Percentiles rank a stretch among this genome's conserved stretches.
Evolutionary conservation across 2,329 filamentous ascomycete species (phyloP).

Genomic region (Colletotrichum shisoi): DNA sequence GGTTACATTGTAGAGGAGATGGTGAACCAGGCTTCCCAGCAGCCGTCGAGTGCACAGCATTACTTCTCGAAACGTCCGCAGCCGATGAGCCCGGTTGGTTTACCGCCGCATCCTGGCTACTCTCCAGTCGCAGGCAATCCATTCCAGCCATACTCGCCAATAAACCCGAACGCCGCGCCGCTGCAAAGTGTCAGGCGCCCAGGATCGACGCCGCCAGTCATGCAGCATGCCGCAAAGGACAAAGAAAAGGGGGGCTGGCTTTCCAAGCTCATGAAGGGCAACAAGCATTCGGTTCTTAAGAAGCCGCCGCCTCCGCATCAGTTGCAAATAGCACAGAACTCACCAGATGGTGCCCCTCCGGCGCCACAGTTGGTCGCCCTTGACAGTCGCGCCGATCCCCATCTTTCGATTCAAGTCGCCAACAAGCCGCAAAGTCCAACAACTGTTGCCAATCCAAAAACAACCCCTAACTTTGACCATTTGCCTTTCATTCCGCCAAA

Average conservation of each 20-base stretch:
- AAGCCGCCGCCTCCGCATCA: conserved; percentile 21
- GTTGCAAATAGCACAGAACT: neutral
- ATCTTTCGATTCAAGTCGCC: neutral
- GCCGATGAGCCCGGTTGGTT: neutral
- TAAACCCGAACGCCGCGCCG: neutral
- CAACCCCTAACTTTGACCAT: too few species aligned
- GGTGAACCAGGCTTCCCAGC: neutral
- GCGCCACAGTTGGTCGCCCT: neutral
- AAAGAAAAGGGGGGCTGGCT: conserved; percentile 39
- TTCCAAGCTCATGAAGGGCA: conserved; percentile 37
- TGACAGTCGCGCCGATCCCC: neutral
- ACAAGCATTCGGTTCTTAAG: conserved; percentile 27
- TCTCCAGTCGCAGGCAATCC: conserved; percentile 16
- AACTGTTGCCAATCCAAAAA: too few species aligned
- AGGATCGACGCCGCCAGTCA: conserved; percentile 16
- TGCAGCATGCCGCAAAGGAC: conserved; percentile 13
- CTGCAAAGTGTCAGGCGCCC: neutral
- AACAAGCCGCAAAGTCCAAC: neutral
- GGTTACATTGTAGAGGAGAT: neutral
- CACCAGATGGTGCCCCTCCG: neutral
- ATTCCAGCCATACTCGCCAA: conserved; percentile 5
- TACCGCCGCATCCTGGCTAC: conserved; percentile 5
- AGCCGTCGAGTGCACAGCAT: neutral
- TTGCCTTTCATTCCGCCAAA: neutral
- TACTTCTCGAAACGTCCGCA: neutral